Evolutionary conservation across 1,284 basidiomycete species (phyloP), one percentile per base, ranked within the genome.

Genomic region (Malassezia arunalokei): DNA sequence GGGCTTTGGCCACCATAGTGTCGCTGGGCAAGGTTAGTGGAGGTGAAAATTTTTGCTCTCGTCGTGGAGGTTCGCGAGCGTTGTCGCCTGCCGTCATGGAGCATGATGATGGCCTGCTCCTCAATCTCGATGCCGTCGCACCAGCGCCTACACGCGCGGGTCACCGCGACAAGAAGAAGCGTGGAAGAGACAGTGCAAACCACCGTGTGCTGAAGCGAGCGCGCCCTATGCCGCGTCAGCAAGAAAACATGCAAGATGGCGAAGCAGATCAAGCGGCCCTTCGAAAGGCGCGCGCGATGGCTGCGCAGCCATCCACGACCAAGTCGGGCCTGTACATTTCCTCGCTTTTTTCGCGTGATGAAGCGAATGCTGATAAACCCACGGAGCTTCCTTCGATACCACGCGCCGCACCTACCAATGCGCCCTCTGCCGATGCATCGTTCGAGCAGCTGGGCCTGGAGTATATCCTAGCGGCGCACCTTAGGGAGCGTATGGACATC

Each of bases 401-500:
- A 11, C 15, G n/a, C n/a, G 29, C 37, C 9, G 31, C 38, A 27
- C 68, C 70, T 0, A 62, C 70, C 11, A 73, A 71, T 44, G 70
- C 70, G 6, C 70, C 70, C 0, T 58, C 60, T 2, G 24, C 46
- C 20, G 77, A 29, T 82, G 83, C 8, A 17, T 57, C 62, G 37
- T 73, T 73, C 47, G 53, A 60, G n/a, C 48, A 62, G 5, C 90
- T 50, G 83, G 88, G 48, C 78, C 56, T 98, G 9, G 81, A 91
- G 69, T 83, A 85, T 1, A 78, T 94, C 30, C 78, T 98, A 29
- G 79, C 83, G 43, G 74, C 83, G 3, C 91, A 95, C 73, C 78
- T 98, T 8, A 77, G 80, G 11, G 78, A 75, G 20, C 94, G 90
- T 76, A 83, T 96, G 82, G 77, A 77, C 38, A 87, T 98, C 43